Base-by-base conservation (phyloP, 2,329 filamentous ascomycete genomes). In the Penicillium sp. region DNA sequence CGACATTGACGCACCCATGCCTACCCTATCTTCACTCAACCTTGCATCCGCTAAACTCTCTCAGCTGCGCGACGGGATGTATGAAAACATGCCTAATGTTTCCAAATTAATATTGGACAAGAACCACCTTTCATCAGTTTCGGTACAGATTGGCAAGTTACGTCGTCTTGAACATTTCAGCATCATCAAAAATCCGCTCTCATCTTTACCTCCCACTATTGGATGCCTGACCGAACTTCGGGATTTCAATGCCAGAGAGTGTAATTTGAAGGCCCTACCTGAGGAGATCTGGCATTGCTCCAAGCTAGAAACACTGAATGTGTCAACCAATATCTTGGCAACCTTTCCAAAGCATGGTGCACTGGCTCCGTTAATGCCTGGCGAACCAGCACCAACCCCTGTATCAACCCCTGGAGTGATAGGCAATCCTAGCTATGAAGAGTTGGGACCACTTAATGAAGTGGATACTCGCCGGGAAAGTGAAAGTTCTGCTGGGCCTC, bases 201-300 rank as follows among this genome's bases (percentile, higher is more conserved):
- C 88, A 58, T 87, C 90, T 64, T 79, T 99, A 29, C 95, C 95
- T 4, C 76, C 90, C 0, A 92, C 96, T 65, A 91, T 99, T 63
- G 95, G 95, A 5, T 93, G 90, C 62, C 82, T 99, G 24, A 85
- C 83, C 0, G 93, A 98, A 72, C 81, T 99, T 60, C 88, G 87
- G 52, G 89, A 92, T 60, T 81, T 99, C 42, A 93, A 99, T 71
- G 84, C 98, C 19, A 86, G 93, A 61, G 91, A 95, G 70, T 99
- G 98, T 78, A 99, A 98, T 69, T 84, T 99, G 56, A 89, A 88
- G 63, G 89, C 89, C 68, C 80, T 99, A 31, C 95, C 95, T 2
- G 86, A 90, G 70, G 95, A 99, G 70, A 83, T 99, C n/a, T 99
- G 95, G 95, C 93, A 91, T 81, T 93, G 93, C 51, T 88, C 89